Evolutionary conservation across 2,329 filamentous ascomycete genomes (phyloP).

Genomic region (Didymella arachidicola): DNA sequence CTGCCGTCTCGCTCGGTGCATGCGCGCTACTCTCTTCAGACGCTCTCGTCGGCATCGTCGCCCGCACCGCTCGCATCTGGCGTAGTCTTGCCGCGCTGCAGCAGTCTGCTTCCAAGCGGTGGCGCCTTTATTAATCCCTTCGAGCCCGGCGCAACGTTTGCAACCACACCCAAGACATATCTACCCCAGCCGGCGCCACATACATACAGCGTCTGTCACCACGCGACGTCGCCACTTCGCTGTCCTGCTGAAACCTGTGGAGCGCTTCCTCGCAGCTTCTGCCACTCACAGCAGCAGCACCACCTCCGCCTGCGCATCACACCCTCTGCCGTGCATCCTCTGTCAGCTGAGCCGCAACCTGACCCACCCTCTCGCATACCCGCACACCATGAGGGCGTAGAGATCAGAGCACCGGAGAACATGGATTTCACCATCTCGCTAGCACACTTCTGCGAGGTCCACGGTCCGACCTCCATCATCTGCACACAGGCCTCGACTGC

Average conservation of each 20-base stretch:
- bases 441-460: constrained; percentile 69
- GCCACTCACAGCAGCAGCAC: constrained; percentile 20
- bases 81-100: constrained; percentile 18
- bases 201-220: constrained; percentile 20
- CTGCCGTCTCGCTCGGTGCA: constrained; percentile 32
- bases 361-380: constrained; percentile 35
- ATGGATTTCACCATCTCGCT: constrained; percentile 62
- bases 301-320: constrained; percentile 2
- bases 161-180: constrained; percentile 22
- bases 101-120: constrained; percentile 16
- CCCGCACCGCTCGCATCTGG: constrained; percentile 12
- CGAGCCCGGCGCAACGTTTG: constrained; percentile 29
- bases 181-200: constrained; percentile 19
- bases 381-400: constrained; percentile 44
- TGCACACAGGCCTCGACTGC: constrained; percentile 66
- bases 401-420: constrained; percentile 36
- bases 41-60: constrained; percentile 12
- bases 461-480: constrained; percentile 68
- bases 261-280: constrained; percentile 28
- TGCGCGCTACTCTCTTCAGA: constrained; percentile 17
- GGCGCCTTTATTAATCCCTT: constrained; percentile 28
- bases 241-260: constrained; percentile 31
- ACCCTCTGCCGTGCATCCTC: constrained; percentile 31
- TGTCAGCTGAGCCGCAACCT: constrained; percentile 47
- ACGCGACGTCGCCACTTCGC: constrained; percentile 32